A percentile compares a stretch with the other conserved stretches of the same genome.
Evolutionary conservation across 768 basidiomycete species (phyloP).

Genomic region (Suillus bovinus): DNA sequence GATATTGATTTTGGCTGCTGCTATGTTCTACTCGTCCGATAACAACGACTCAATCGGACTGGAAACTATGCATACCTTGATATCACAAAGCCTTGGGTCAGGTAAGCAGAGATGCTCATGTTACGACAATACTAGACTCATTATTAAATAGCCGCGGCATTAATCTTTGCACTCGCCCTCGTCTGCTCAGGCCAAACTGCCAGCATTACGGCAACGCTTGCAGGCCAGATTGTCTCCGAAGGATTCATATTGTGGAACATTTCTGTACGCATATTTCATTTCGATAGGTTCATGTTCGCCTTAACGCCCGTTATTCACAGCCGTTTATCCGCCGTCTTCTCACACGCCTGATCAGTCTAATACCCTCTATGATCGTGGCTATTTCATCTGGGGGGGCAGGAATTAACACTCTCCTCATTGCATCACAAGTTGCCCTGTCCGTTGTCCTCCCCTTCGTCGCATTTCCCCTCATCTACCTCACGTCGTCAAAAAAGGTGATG

Average conservation of each 20-base stretch:
- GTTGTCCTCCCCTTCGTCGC: constrained; percentile 49
- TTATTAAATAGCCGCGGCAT: constrained; percentile 25
- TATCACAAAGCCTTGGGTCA: constrained; percentile 40
- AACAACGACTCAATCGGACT: constrained; percentile 36
- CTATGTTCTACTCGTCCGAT: constrained; percentile 11
- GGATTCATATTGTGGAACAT: constrained; percentile 51
- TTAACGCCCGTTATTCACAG: constrained; percentile 13
- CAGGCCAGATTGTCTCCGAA: constrained; percentile 50
- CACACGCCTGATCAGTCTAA: constrained; percentile 45
- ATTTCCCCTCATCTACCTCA: constrained; percentile 42
- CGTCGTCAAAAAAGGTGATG: constrained; percentile 36
- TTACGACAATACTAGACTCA: neutral
- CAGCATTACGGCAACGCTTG: constrained; percentile 47
- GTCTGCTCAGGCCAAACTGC: constrained; percentile 51
- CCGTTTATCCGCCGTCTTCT: constrained; percentile 40
- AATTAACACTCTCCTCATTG: constrained; percentile 48
- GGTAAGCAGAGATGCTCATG: constrained; percentile 22
- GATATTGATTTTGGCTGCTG: constrained; percentile 39
- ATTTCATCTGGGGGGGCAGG: constrained; percentile 43
- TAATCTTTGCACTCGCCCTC: constrained; percentile 49
- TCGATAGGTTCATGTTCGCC: neutral
- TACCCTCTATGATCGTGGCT: constrained; percentile 46
- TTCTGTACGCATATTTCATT: constrained; percentile 24
- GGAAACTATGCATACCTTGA: constrained; percentile 42
- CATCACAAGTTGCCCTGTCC: constrained; percentile 47